Conservation (phyloP, 2,329 filamentous ascomycete species). For the Xylaria arbuscula region DNA sequence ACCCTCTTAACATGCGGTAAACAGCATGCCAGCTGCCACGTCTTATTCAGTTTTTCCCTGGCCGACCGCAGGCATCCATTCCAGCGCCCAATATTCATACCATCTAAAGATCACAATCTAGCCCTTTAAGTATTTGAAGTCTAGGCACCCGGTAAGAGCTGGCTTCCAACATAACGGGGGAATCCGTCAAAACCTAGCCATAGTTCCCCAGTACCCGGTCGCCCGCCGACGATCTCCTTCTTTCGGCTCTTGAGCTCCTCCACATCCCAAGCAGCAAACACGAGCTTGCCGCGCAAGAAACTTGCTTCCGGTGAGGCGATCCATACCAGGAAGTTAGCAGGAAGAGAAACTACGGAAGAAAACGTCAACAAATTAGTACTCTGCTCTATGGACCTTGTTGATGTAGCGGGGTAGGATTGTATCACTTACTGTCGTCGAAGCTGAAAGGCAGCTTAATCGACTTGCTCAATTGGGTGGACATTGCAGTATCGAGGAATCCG, state of each 20-base stretch:
- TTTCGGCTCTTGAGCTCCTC: constrained; percentile 31
- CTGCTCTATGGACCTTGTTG: not conserved
- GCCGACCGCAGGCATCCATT: too few species aligned
- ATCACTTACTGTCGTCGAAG: constrained; percentile 39
- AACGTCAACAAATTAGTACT: not conserved
- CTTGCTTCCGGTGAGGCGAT: constrained; percentile 30
- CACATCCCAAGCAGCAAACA: constrained; percentile 34
- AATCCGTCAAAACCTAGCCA: constrained; percentile 30
- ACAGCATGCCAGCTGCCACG: too few species aligned
- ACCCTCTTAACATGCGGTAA: too few species aligned
- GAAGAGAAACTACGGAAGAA: constrained; percentile 23
- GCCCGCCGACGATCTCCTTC: constrained; percentile 30
- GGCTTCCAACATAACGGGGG: constrained; percentile 25
- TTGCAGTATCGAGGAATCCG: constrained; percentile 48
- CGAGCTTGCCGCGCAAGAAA: constrained; percentile 30
- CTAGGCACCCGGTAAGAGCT: constrained; percentile 18
- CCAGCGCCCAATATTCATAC: too few species aligned
- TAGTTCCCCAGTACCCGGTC: constrained; percentile 29
- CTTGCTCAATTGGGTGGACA: constrained; percentile 33
- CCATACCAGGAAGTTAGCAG: constrained; percentile 32
- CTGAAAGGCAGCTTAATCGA: constrained; percentile 30
- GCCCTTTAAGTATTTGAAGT: not conserved
- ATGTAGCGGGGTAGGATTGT: not conserved
- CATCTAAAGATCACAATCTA: not conserved
- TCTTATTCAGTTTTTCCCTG: too few species aligned